Evolutionary conservation across 2,329 filamentous ascomycete species (phyloP).

Genomic region (Trichoderma brevicompactum): DNA sequence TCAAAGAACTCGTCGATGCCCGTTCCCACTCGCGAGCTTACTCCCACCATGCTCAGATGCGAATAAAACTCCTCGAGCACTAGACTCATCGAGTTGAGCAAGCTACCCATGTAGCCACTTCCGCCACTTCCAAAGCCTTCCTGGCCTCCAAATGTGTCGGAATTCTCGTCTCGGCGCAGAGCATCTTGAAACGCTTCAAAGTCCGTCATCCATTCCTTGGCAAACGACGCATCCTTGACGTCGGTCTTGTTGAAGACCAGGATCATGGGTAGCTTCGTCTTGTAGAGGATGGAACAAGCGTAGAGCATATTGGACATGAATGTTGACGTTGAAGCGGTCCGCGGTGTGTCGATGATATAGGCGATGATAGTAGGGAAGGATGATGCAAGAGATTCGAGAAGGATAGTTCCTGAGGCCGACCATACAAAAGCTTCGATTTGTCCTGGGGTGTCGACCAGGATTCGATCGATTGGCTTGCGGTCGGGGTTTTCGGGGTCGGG

Average conservation of each 20-base stretch:
- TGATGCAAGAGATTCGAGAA: slow-evolving; percentile 89
- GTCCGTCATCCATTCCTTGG: slow-evolving; percentile 99
- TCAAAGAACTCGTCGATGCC: slow-evolving; percentile 94
- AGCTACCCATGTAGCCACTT: slow-evolving; percentile 92
- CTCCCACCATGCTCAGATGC: slow-evolving; percentile 88
- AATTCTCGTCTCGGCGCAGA: slow-evolving; percentile 76
- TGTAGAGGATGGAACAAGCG: slow-evolving; percentile 97
- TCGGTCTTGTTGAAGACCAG: slow-evolving; percentile 99
- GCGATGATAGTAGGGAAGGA: slow-evolving; percentile 97
- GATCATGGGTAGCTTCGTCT: slow-evolving; percentile 98
- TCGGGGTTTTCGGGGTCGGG: slow-evolving; percentile 64
- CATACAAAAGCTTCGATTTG: slow-evolving; percentile 99
- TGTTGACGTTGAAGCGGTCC: slow-evolving; percentile 88
- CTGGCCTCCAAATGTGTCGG: slow-evolving; percentile 73
- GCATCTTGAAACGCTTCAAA: slow-evolving; percentile 95
- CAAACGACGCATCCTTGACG: slow-evolving; percentile 86
- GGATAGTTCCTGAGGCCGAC: slow-evolving; percentile 92
- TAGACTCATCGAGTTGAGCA: slow-evolving; percentile 96
- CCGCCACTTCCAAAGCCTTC: slow-evolving; percentile 72
- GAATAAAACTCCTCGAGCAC: slow-evolving; percentile 98
- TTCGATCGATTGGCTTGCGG: slow-evolving; percentile 72
- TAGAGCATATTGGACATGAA: slow-evolving; percentile 99
- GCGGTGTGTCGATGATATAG: slow-evolving; percentile 95
- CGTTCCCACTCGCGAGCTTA: slow-evolving; percentile 89
- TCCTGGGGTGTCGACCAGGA: slow-evolving; percentile 92